These are phyloP conservation scores for Alectoria sarmentosa DNA, from an alignment of 495 filamentous ascomycete species.

Conservation along the genomic window DNA sequence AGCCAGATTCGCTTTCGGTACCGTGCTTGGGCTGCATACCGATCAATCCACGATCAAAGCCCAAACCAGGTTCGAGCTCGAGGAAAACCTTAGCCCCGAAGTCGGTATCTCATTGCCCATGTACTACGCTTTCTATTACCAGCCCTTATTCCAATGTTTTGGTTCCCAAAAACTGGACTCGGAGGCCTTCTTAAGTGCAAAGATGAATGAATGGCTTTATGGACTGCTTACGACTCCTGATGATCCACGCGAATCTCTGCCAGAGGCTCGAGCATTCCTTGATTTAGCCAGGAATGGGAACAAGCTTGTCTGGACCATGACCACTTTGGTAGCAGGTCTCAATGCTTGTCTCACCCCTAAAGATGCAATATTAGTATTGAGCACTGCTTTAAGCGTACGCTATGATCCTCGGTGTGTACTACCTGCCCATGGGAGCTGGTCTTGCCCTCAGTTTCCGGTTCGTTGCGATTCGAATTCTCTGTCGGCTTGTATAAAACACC, in stretches of 20 bases:
- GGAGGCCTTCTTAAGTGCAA: neutral
- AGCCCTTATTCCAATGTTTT: neutral
- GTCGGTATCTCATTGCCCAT: neutral
- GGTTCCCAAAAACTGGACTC: neutral
- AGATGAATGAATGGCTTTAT: conserved; percentile 3
- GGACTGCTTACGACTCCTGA: neutral
- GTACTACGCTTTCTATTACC: conserved; percentile 12
- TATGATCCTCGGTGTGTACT: neutral
- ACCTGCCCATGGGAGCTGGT: neutral
- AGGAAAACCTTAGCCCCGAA: neutral
- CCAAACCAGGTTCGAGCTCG: neutral
- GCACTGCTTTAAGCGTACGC: neutral
- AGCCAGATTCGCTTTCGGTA: neutral
- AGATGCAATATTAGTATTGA: neutral
- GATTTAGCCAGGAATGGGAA: neutral
- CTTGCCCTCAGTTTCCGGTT: neutral
- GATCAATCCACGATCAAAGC: neutral
- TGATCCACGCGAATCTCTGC: neutral
- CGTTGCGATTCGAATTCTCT: neutral
- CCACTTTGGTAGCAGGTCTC: neutral
- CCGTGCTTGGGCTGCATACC: neutral
- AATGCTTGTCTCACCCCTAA: neutral
- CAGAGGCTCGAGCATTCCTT: neutral
- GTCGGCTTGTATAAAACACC: neutral
- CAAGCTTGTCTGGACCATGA: neutral